Conservation (phyloP, 1,284 basidiomycete species). For the Cryptococcus hybrid region DNA sequence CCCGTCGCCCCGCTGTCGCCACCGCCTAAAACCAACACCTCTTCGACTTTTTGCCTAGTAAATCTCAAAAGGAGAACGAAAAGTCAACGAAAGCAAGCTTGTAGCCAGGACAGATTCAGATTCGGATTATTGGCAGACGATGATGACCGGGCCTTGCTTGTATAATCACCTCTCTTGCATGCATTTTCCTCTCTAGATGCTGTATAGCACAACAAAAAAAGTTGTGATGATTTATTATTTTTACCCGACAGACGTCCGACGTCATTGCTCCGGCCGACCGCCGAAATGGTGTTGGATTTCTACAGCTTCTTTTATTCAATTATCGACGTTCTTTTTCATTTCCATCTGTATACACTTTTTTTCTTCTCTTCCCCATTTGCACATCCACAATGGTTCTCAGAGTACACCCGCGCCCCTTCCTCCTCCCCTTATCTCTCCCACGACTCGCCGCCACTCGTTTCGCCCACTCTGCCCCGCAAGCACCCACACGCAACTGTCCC, state of each 20-base stretch:
- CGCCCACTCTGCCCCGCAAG: not conserved
- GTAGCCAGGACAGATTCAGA: no score
- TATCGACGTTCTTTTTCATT: not conserved
- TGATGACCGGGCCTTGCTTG: constrained; percentile 1
- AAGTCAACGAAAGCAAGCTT: not conserved
- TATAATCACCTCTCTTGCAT: constrained; percentile 10
- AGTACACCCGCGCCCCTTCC: not conserved
- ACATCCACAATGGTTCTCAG: not conserved
- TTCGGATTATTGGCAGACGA: no score
- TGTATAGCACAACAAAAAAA: not conserved
- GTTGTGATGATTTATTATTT: no score
- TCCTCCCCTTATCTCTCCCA: not conserved
- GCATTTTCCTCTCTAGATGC: constrained; percentile 2
- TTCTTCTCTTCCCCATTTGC: no score
- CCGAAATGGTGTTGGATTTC: no score
- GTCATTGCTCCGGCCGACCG: no score
- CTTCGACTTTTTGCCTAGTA: no score
- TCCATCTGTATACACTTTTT: not conserved
- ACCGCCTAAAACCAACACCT: constrained; percentile 1
- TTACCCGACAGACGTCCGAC: no score
- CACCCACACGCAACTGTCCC: constrained; percentile 31
- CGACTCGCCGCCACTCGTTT: not conserved
- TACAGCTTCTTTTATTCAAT: not conserved
- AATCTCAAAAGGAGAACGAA: not conserved
- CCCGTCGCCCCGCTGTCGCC: constrained; percentile 25